A percentile compares a stretch with the other conserved stretches of the same genome.
phyloP scores from a whole-genome alignment of 768 basidiomycete species.

The Leccinum arenicola region DNA sequence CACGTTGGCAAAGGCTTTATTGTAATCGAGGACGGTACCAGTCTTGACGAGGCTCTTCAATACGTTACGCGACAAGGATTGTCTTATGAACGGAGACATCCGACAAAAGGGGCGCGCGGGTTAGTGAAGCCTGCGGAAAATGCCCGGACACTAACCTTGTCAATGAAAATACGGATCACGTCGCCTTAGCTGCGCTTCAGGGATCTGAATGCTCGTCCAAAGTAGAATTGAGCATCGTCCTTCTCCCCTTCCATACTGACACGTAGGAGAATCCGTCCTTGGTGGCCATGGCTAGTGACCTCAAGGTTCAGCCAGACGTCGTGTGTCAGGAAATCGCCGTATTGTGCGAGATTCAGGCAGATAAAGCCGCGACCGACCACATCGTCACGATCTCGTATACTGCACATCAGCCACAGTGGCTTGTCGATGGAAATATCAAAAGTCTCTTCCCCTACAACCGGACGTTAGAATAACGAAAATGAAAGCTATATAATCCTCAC shows the following conservation, averaged over 20 bases:
- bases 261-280: slow-evolving; percentile 80
- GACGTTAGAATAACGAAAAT: slow-evolving; percentile 5
- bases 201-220: slow-evolving; percentile 91
- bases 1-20: slow-evolving; percentile 82
- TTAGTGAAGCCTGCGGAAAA: background rate
- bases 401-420: slow-evolving; percentile 96
- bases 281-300: slow-evolving; percentile 38
- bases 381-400: slow-evolving; percentile 89
- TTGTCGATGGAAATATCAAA: slow-evolving; percentile 94
- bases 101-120: slow-evolving; percentile 28
- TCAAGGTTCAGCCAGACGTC: slow-evolving; percentile 93
- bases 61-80: slow-evolving; percentile 74
- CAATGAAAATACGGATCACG: slow-evolving; percentile 94
- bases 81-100: slow-evolving; percentile 94
- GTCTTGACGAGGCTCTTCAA: slow-evolving; percentile 77
- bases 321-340: slow-evolving; percentile 84
- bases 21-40: slow-evolving; percentile 69
- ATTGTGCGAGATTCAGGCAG: slow-evolving; percentile 85
- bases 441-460: slow-evolving; percentile 84
- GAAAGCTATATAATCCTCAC: slow-evolving; percentile 43
- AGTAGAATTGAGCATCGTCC: slow-evolving; percentile 96
- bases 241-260: slow-evolving; percentile 99
- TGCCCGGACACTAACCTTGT: slow-evolving; percentile 63
- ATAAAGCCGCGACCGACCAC: slow-evolving; percentile 89
- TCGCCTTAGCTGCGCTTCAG: slow-evolving; percentile 91